Evolutionary conservation across 441 rosid species (phyloP), one percentile per base, ranked within the genome.

Genomic region (Gossypium armourianum): DNA sequence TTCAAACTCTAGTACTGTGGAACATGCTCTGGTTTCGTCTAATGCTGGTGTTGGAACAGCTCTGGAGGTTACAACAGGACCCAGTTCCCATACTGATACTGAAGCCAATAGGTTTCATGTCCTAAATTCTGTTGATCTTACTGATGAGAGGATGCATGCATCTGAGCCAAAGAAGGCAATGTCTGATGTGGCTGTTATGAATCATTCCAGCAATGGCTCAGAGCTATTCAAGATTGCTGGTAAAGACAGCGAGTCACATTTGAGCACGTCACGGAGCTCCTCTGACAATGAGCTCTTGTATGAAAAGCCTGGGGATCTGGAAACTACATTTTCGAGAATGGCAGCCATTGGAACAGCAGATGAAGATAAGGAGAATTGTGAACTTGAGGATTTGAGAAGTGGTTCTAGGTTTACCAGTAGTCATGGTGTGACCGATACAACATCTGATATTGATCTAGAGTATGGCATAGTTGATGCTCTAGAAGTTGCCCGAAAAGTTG

Each of bases 401-500:
- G 78, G 68, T 32, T 74, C 81, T 74, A 78, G 69, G 73, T 76
- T 73, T 68, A 73, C 72, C 49, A 82, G 28, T 43, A 77, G 83
- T 69, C 81, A 83, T 65, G 86, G 83, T 70, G 74, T 71, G 16
- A 75, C 63, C 49, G 84, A 86, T 69, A 74, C 78, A 72, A 83
- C 77, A 24, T 81, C 93, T 60, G 86, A 82, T 72, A 78, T 84
- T 59, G 88, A 83, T 50, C 75, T 76, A 47, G 99, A 90, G 15
- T 88, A 86, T 77, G 96, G 93, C 64, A 79, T 89, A 15, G 83
- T 85, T 76, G 99, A 92, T 86, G 95, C 99, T 67, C 78, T 95
- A 62, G 95, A 88, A 80, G 89, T 90, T 21, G 98, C 99, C 78
- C 86, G 95, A 64, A 86, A 86, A 75, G 93, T 95, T 57, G 99